Evolutionary conservation across 495 filamentous ascomycete species (phyloP), one percentile per base, ranked within the genome.

Genomic region (Penicillium flavigenum): DNA sequence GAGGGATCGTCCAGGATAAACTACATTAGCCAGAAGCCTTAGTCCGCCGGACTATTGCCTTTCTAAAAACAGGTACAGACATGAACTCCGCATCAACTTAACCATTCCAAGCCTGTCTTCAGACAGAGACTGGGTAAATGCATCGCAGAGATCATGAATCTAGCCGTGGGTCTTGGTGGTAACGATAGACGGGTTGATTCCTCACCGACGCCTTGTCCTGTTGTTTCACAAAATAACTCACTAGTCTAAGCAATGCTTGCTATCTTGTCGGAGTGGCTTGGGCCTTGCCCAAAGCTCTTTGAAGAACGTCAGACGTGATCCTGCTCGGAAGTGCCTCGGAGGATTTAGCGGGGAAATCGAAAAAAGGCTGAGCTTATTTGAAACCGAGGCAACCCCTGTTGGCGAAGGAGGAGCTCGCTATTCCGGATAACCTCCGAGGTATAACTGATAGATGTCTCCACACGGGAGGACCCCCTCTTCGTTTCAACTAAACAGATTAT

Each of bases 191-290:
- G 20, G 36, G 34, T 44, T 19, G 19, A 49, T 22, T 16, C n/a
- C 34, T 36, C 16, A 47, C 36, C 41, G 22, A 51, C 14, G 36
- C 22, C 32, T 54, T 16, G 24, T 53, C 2, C 1, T 3, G 32
- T 12, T 54, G 57, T 59, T 59, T 59, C 50, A 54, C 26, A 49
- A 49, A 44, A 49, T 54, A 34, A 44, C 44, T 36, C 26, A 54
- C 34, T 42, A 42, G 26, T 54, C 36, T 49, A 24, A 49, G 22
- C 22, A 27, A 10, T 47, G 34, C 17, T 47, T 47, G 5, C 3
- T 24, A 32, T 47, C 12, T 47, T 27, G 7, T 27, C 1, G 11
- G 27, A 46, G 4, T 19, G 41, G 22, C n/a, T 47, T 20, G 42
- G 41, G 19, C 20, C 45, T 34, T 43, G 27, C 34, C 14, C 5